Base-by-base conservation (phyloP, 2,329 filamentous ascomycete species). In the Domatiomyces catenatus region DNA sequence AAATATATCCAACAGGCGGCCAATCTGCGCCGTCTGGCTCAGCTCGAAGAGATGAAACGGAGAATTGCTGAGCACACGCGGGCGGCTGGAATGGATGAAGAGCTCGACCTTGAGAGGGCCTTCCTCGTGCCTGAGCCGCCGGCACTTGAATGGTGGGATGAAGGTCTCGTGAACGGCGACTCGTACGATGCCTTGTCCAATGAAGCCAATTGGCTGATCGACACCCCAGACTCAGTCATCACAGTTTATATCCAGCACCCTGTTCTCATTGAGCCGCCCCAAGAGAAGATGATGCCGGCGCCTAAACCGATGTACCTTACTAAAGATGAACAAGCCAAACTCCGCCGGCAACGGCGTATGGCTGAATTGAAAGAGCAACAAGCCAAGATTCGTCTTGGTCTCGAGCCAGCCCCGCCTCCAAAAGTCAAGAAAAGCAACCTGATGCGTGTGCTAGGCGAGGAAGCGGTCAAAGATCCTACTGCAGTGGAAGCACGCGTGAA, bases 341-440 rank as follows among this genome's bases (percentile, higher is more conserved):
- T 94, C 51, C 84, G 92, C 48, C 79, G 92, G 39, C 88, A 95
- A 67, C 81, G 87, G 50, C 81, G 93, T 57, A 90, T 90, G 79
- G 89, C 86, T 42, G 87, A 95, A 56, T 73, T 94, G 56, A 96
- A 96, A 66, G 93, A 98, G 67, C 83, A 89, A 63, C 92, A 98
- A 68, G 89, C 90, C 39, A 96, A 98, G 71, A 92, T 96, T 55
- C 79, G 90, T 52, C 73, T 98, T 8, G 92, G 92, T 18, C 75
- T 98, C 12, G 83, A 90, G 53, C 87, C 89, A 2, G 86, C 90
- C 18, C 88, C 89, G 24, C 84, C 89, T 22, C 90, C 92, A 8
- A 98, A 96, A 68, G 87, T 98, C 59, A 96, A 95, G 70, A 93
- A 93, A 67, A 86, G 84, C 52, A 98, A 98, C 66, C 77, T 98